phyloP scores from a whole-genome alignment of 2,329 filamentous ascomycete species.

The Pseudogymnoascus destructans region DNA sequence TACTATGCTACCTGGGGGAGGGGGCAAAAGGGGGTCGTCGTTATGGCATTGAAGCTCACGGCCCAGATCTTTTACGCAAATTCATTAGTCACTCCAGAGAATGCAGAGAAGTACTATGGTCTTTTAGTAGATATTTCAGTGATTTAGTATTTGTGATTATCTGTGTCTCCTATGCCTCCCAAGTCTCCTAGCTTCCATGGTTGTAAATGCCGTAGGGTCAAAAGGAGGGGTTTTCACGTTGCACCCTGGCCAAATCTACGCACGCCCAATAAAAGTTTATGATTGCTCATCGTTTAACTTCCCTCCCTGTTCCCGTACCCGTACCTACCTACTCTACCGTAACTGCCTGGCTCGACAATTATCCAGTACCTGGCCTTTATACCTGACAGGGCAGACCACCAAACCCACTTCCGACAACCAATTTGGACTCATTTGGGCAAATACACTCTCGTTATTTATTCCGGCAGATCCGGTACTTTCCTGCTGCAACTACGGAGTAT shows the following conservation, averaged over 20 bases:
- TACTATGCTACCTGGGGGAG: slow-evolving; percentile 1
- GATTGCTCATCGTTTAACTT: slow-evolving; percentile 4
- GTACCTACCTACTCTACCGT: slow-evolving; percentile 5
- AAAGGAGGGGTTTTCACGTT: slow-evolving; percentile 8
- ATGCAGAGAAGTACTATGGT: slow-evolving; percentile 8
- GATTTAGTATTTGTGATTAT: background rate
- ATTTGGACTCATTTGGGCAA: background rate
- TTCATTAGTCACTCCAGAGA: slow-evolving; percentile 8
- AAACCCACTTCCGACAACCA: slow-evolving; percentile 2
- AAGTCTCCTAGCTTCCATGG: background rate
- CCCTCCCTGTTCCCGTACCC: slow-evolving; percentile 2
- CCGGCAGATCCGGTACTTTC: slow-evolving; percentile 6
- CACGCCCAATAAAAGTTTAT: slow-evolving; percentile 5
- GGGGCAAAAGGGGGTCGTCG: background rate
- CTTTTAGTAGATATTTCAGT: background rate
- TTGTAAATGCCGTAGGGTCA: background rate
- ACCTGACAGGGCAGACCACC: background rate
- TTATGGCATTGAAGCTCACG: background rate
- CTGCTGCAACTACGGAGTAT: slow-evolving; percentile 8
- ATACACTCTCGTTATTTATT: slow-evolving; percentile 4
- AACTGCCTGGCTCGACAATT: background rate
- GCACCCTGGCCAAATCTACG: background rate
- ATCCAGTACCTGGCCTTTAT: slow-evolving; percentile 8
- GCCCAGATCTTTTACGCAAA: slow-evolving; percentile 5
- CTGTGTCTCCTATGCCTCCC: background rate